Conservation (phyloP, 2,329 filamentous ascomycete genomes). For the Alternaria tenuissima region DNA sequence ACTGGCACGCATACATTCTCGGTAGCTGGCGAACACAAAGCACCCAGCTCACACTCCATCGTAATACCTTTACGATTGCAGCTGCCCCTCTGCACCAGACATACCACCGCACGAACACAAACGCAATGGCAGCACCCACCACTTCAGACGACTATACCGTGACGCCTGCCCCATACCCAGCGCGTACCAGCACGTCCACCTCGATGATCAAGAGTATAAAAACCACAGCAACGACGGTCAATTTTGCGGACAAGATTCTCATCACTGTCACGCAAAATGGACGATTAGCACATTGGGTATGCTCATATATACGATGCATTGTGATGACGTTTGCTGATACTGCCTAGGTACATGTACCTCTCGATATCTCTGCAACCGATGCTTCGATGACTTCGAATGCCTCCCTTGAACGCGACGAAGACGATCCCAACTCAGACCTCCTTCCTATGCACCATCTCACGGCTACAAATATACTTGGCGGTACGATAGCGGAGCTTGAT, state of each 20-base stretch:
- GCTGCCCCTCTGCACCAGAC: background rate
- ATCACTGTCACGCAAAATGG: constrained; percentile 89
- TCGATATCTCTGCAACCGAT: constrained; percentile 73
- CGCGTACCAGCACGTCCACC: constrained; percentile 62
- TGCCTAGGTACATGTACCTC: constrained; percentile 76
- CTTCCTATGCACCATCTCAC: constrained; percentile 85
- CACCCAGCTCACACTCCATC: background rate
- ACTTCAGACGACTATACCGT: constrained; percentile 30
- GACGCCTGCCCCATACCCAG: constrained; percentile 69
- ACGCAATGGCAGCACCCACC: constrained; percentile 20
- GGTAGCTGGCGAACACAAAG: background rate
- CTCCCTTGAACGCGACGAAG: constrained; percentile 57
- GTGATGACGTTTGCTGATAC: constrained; percentile 10
- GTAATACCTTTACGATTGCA: background rate
- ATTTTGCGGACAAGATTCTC: constrained; percentile 89
- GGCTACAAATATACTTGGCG: constrained; percentile 85
- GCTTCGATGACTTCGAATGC: constrained; percentile 61
- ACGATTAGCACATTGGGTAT: constrained; percentile 89
- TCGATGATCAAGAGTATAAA: constrained; percentile 71
- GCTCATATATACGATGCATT: constrained; percentile 20
- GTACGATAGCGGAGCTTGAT: constrained; percentile 79
- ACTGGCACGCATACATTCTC: background rate
- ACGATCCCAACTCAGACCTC: constrained; percentile 52
- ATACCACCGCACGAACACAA: background rate
- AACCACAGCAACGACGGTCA: constrained; percentile 76